phyloP scores from a whole-genome alignment of 2,329 filamentous ascomycete genomes.

The Calycina marina region DNA sequence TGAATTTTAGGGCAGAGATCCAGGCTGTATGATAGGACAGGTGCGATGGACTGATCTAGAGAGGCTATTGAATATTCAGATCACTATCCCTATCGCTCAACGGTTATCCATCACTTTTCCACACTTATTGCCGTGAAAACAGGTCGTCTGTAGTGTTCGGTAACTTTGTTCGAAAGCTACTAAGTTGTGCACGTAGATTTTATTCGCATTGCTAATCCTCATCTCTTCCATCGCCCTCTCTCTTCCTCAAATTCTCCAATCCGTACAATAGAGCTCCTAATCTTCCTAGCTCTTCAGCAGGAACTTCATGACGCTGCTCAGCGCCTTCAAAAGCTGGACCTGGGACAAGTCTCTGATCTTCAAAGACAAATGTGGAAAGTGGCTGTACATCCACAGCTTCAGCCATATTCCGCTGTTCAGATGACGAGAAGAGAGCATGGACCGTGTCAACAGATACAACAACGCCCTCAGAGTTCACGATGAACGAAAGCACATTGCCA shows the following conservation, averaged over 20 bases:
- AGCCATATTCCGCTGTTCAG: slow-evolving; percentile 17
- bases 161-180: no score
- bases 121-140: no score
- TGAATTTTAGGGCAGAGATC: no score
- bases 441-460: slow-evolving; percentile 37
- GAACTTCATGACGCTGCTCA: slow-evolving; percentile 1
- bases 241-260: slow-evolving; percentile 22
- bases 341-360: slow-evolving; percentile 4
- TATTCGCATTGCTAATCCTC: no score
- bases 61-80: no score
- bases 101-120: no score
- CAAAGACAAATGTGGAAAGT: slow-evolving; percentile 7
- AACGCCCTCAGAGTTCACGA: slow-evolving; percentile 19
- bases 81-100: no score
- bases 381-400: slow-evolving; percentile 3
- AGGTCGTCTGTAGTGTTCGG: no score
- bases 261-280: slow-evolving; percentile 26
- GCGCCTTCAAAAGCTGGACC: slow-evolving; percentile 1
- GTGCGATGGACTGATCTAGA: no score
- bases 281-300: slow-evolving; percentile 21
- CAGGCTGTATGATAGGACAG: no score
- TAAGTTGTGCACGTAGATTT: no score
- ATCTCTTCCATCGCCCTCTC: slow-evolving; percentile 16
- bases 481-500: slow-evolving; percentile 39
- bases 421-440: slow-evolving; percentile 34